These are phyloP conservation scores for Pseudotulostoma volvatum DNA, from an alignment of 495 filamentous ascomycete species.

Conservation along the genomic window DNA sequence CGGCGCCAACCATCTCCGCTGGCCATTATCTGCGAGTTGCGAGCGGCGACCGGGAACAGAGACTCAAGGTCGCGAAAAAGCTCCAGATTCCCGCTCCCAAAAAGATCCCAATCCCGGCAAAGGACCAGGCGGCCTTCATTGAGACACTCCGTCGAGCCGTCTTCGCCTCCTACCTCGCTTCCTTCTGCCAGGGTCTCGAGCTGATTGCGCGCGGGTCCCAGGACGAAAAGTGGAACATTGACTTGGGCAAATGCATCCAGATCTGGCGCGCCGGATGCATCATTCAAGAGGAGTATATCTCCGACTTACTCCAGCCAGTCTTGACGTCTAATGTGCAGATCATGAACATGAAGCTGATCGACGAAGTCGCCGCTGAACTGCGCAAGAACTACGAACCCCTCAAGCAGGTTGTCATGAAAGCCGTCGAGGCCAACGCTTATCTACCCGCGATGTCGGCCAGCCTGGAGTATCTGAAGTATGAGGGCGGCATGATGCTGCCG, in stretches of 20 bases:
- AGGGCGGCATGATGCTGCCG: slow-evolving; percentile 36
- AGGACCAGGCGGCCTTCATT: slow-evolving; percentile 34
- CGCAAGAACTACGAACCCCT: slow-evolving; percentile 32
- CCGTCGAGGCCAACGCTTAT: slow-evolving; percentile 42
- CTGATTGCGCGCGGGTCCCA: slow-evolving; percentile 45
- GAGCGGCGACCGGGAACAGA: slow-evolving; percentile 42
- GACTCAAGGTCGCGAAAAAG: slow-evolving; percentile 30
- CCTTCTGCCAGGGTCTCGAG: slow-evolving; percentile 52
- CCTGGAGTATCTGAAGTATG: slow-evolving; percentile 56
- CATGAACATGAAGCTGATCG: slow-evolving; percentile 30
- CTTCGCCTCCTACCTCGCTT: slow-evolving; percentile 45
- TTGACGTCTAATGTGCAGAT: slow-evolving; percentile 15
- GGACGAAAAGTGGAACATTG: slow-evolving; percentile 46
- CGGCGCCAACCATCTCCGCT: slow-evolving; percentile 45
- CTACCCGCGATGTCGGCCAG: slow-evolving; percentile 47
- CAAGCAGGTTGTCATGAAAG: slow-evolving; percentile 41
- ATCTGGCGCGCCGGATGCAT: slow-evolving; percentile 65
- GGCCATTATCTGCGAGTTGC: slow-evolving; percentile 52
- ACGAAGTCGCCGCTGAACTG: slow-evolving; percentile 38
- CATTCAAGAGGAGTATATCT: slow-evolving; percentile 52
- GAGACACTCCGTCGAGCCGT: slow-evolving; percentile 44
- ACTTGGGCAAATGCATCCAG: slow-evolving; percentile 40
- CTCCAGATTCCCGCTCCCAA: slow-evolving; percentile 26
- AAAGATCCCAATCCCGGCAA: slow-evolving; percentile 19
- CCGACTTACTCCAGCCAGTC: slow-evolving; percentile 36